Evolutionary conservation across 2,329 filamentous ascomycete genomes (phyloP), one percentile per base, ranked within the genome.

Genomic region (Diplodia corticola): DNA sequence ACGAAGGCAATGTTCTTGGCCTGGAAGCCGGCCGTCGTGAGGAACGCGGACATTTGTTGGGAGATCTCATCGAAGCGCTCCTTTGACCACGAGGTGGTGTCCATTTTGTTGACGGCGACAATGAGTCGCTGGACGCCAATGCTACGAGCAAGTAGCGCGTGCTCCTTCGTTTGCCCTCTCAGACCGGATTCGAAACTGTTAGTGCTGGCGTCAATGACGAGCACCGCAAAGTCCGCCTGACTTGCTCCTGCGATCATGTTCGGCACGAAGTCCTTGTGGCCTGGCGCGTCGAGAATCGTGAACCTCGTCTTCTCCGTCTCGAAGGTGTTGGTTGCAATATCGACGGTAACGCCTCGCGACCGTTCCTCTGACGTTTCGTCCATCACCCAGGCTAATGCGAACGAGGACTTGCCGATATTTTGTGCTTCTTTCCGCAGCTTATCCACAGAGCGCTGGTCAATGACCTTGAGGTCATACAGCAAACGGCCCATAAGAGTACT

Each of bases 241-340:
- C 91, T 95, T 3, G 94, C 93, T 15, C 95, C 95, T 2, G 94
- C 94, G 76, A 99, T 97, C 95, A 99, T 99, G 77, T 97, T 99
- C 0, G 95, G 95, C 22, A 99, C 93, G 75, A 98, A 99, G 76
- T 99, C 95, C 68, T 89, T 87, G 78, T 99, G 95, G 0, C 95
- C 95, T 0, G 95, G 95, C 0, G 95, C 94, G 76, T 99, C 95
- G 4, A 99, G 84, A 53, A 99, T 97, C 1, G 95, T 98, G 74
- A 98, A 98, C 12, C 85, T 86, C 0, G 92, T 95, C 61, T 85
- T 90, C 1, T 91, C 88, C 0, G 96, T 99, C 75, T 96, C 91
- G 74, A 99, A 99, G 69, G 93, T 89, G 75, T 96, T 96, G 20
- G 91, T 96, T 9, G 95, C 94, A 73, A 98, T 95, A 75, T 99